Base-by-base conservation (phyloP, 2,329 filamentous ascomycete species). In the Colletotrichum coccodes region DNA sequence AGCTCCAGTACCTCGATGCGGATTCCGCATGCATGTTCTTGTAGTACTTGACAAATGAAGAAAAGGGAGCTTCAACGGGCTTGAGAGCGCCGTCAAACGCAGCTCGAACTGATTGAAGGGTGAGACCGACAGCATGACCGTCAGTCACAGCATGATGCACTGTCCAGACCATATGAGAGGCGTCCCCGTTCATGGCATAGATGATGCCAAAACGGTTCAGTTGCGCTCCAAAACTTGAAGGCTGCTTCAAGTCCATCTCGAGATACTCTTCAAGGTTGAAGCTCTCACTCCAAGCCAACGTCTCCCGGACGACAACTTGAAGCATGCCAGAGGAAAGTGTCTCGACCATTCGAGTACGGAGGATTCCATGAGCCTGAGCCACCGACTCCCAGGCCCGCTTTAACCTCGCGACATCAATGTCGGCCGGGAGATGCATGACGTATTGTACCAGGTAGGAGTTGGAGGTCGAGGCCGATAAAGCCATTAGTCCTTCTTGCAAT, bases 231-330 rank as follows among this genome's bases (percentile, higher is more conserved):
- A 12, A 62, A 38, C 49, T 72, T 71, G 40, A 46, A 0, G 30
- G 28, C 14, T 30, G 8, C 18, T 34, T 38, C 18, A 58, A 38
- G 30, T 68, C 64, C 28, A 49, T 16, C 12, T 52, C 18, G 9
- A 68, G 60, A 18, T 68, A 68, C 8, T 68, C 60, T 12, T 53
- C 34, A 9, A 64, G 44, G 28, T 64, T 49, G 44, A 40, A 68
- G 18, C 60, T 64, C 36, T 68, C 60, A 28, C 42, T 64, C 64
- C 64, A 68, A n/a, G 16, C 18, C 36, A 68, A 7, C 5, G 21
- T 28, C 54, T 66, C 59, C 28, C 23, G 52, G 7, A 68, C 18
- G 26, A 70, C 49, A 18, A 91, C 40, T 84, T 96, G 18, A 91
- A 96, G 68, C 12, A 68, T 65, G 12, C 65, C 65, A 21, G 21